Conservation (phyloP, 2,329 filamentous ascomycete genomes). For the Thelonectria discophora region DNA sequence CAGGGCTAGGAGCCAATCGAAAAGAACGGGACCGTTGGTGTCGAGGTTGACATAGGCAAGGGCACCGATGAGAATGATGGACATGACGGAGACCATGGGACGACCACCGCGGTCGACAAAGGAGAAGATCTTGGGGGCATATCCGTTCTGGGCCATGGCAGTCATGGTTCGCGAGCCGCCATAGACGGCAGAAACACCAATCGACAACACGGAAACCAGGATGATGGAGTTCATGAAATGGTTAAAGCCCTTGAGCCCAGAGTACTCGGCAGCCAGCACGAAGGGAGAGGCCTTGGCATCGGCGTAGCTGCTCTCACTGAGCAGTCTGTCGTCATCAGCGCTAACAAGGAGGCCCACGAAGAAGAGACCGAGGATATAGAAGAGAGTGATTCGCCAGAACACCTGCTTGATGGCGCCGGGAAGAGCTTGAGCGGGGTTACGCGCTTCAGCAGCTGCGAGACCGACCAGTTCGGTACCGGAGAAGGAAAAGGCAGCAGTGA, state of each 20-base stretch:
- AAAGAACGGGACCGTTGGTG: conserved; percentile 60
- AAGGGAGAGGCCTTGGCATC: conserved; percentile 57
- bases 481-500: conserved; percentile 76
- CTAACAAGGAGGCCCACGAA: conserved; percentile 58
- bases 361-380: conserved; percentile 60
- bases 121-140: conserved; percentile 62
- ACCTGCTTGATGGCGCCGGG: conserved; percentile 83
- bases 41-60: conserved; percentile 59
- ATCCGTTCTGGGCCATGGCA: conserved; percentile 63
- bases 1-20: conserved; percentile 71
- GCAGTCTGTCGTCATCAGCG: conserved; percentile 55
- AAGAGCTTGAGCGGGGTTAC: conserved; percentile 73
- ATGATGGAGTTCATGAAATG: conserved; percentile 65
- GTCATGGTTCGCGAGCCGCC: conserved; percentile 64
- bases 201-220: conserved; percentile 62
- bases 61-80: conserved; percentile 58
- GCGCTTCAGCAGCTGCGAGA: conserved; percentile 74
- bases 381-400: conserved; percentile 61
- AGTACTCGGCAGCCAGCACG: conserved; percentile 60
- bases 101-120: conserved; percentile 64
- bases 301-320: conserved; percentile 37
- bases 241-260: conserved; percentile 57
- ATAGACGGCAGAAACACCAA: conserved; percentile 64
- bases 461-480: conserved; percentile 75
- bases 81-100: conserved; percentile 55